Percentiles rank a stretch among this genome's conserved stretches.
phyloP scores from a whole-genome alignment of 176 grass and related monocot species.

The Paspalum vaginatum region DNA sequence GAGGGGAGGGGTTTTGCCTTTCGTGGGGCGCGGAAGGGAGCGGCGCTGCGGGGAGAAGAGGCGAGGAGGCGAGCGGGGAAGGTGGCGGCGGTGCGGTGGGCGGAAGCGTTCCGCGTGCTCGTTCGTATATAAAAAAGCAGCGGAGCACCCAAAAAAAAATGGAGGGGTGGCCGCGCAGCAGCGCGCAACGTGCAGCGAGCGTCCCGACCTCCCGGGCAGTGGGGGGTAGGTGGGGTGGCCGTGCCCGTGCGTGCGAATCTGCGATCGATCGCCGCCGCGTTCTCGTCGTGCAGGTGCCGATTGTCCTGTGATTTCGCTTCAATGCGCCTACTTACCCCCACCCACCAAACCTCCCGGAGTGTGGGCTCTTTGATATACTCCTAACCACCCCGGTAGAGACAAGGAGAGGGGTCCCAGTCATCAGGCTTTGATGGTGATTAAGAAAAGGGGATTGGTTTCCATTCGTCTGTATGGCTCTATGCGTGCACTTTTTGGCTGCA shows the following conservation, averaged over 20 bases:
- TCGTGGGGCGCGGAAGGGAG: constrained; percentile 18
- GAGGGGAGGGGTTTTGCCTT: constrained; percentile 1
- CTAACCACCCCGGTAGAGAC: constrained; percentile 1
- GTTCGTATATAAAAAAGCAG: not conserved
- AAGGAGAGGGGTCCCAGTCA: not conserved
- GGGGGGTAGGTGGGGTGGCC: not conserved
- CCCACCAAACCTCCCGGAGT: constrained; percentile 9
- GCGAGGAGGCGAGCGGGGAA: not conserved
- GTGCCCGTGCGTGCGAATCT: not conserved
- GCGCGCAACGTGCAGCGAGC: constrained; percentile 9
- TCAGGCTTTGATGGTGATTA: not conserved
- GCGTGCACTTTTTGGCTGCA: not conserved
- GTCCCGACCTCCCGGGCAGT: not conserved
- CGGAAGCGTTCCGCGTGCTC: not conserved
- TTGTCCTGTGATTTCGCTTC: not conserved
- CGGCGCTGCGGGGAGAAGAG: too few species aligned
- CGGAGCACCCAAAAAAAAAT: not conserved
- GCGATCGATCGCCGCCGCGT: not conserved
- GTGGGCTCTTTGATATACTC: not conserved
- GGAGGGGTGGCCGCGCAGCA: not conserved
- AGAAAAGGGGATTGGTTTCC: not conserved
- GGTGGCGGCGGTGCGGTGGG: constrained; percentile 20
- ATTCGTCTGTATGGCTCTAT: constrained; percentile 27
- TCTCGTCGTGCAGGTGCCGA: too few species aligned
- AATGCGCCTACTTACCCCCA: not conserved